phyloP scores from a whole-genome alignment of 2,329 filamentous ascomycete genomes.

The Colletotrichum limetticola region DNA sequence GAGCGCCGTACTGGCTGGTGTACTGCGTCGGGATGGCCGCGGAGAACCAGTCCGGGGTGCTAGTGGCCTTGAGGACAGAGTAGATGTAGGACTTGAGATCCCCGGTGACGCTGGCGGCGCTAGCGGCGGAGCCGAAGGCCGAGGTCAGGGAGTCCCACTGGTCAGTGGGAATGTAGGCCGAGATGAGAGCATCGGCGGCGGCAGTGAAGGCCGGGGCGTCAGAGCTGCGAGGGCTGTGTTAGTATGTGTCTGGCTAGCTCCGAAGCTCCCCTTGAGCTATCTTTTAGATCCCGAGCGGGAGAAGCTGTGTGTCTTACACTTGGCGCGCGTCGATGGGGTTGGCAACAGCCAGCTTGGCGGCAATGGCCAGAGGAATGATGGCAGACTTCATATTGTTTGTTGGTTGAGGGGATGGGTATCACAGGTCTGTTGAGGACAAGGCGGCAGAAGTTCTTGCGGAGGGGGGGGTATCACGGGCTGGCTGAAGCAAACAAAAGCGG shows the following conservation, averaged over 20 bases:
- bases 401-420: background rate
- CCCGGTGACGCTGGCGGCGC: constrained; percentile 40
- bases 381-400: constrained; percentile 17
- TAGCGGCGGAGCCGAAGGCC: constrained; percentile 41
- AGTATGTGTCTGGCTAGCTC: background rate
- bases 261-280: background rate
- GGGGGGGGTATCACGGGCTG: constrained; percentile 22
- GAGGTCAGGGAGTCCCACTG: constrained; percentile 38
- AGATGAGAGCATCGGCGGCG: constrained; percentile 42
- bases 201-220: constrained; percentile 38
- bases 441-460: background rate
- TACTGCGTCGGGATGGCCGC: constrained; percentile 42
- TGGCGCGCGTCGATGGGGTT: constrained; percentile 20
- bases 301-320: constrained; percentile 12
- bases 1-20: constrained; percentile 24
- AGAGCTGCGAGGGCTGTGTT: constrained; percentile 17
- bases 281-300: background rate
- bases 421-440: background rate
- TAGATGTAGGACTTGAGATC: constrained; percentile 40
- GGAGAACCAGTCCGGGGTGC: constrained; percentile 41
- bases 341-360: constrained; percentile 25
- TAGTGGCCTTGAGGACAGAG: constrained; percentile 40
- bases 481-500: constrained; percentile 14
- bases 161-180: constrained; percentile 42
- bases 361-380: constrained; percentile 19